phyloP scores from a whole-genome alignment of 805 yeast genomes.

The Yamadazyma sp. region DNA sequence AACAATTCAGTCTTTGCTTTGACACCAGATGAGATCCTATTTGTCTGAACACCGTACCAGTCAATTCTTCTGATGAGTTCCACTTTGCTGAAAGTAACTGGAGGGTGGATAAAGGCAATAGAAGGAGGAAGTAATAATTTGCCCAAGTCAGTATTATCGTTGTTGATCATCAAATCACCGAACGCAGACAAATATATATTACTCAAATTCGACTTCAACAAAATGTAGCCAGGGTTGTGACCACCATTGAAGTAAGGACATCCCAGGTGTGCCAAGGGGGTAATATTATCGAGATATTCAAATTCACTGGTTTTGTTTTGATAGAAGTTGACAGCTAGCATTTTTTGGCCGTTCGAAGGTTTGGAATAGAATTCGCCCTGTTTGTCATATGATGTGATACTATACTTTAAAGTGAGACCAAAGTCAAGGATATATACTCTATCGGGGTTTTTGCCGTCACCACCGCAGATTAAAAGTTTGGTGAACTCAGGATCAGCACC shows the following conservation, averaged over 20 bases:
- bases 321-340: conserved; percentile 26
- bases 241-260: conserved; percentile 80
- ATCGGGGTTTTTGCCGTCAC: conserved; percentile 43
- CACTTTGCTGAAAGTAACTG: conserved; percentile 56
- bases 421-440: conserved; percentile 60
- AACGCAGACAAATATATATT: conserved; percentile 60
- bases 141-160: conserved; percentile 22
- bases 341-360: conserved; percentile 47
- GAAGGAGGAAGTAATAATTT: conserved; percentile 69
- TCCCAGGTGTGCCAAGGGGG: conserved; percentile 33
- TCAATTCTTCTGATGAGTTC: conserved; percentile 54
- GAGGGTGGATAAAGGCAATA: conserved; percentile 75
- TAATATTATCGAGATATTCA: conserved; percentile 28
- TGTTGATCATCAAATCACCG: conserved; percentile 34
- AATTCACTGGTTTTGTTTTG: conserved; percentile 17
- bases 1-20: conserved; percentile 47
- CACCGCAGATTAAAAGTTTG: conserved; percentile 68
- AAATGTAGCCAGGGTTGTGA: conserved; percentile 68
- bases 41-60: conserved; percentile 75
- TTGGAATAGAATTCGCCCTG: conserved; percentile 76
- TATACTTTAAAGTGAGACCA: conserved; percentile 76
- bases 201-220: conserved; percentile 62
- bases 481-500: conserved; percentile 79
- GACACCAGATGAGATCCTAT: conserved; percentile 32
- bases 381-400: conserved; percentile 77